These are phyloP conservation scores for Gymnopilus dilepis DNA, from an alignment of 768 basidiomycete species.

Conservation along the genomic window DNA sequence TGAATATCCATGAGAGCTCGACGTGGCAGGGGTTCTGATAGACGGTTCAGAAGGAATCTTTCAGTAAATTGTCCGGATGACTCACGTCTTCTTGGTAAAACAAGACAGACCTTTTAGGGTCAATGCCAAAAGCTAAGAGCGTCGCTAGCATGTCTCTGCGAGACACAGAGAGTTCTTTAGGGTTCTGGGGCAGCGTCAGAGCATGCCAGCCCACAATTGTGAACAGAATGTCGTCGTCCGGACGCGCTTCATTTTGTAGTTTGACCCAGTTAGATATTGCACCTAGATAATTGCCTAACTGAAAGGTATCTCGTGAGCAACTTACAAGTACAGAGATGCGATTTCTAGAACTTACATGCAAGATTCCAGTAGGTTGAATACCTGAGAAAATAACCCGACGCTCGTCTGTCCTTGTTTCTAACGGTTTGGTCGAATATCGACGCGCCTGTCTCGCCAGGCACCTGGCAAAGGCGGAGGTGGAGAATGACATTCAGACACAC, in stretches of 20 bases:
- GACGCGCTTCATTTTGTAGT: constrained; percentile 65
- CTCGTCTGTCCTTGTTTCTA: constrained; percentile 2
- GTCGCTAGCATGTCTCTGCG: constrained; percentile 81
- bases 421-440: constrained; percentile 24
- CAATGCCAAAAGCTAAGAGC: constrained; percentile 84
- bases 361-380: constrained; percentile 92
- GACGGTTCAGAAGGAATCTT: neutral
- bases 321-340: neutral
- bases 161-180: constrained; percentile 60
- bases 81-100: constrained; percentile 92
- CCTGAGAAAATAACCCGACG: constrained; percentile 78
- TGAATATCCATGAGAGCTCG: constrained; percentile 90
- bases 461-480: constrained; percentile 17
- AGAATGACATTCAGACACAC: constrained; percentile 31
- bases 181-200: constrained; percentile 89
- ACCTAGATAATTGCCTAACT: constrained; percentile 96
- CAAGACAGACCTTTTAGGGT: constrained; percentile 72
- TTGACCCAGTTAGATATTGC: constrained; percentile 90
- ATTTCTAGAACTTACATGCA: constrained; percentile 65
- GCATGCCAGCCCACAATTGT: constrained; percentile 96
- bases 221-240: constrained; percentile 73
- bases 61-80: constrained; percentile 7
- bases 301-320: neutral
- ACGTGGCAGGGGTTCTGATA: constrained; percentile 81
- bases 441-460: constrained; percentile 21